Conservation (phyloP, 2,329 filamentous ascomycete species). For the Shiraia sp. region DNA sequence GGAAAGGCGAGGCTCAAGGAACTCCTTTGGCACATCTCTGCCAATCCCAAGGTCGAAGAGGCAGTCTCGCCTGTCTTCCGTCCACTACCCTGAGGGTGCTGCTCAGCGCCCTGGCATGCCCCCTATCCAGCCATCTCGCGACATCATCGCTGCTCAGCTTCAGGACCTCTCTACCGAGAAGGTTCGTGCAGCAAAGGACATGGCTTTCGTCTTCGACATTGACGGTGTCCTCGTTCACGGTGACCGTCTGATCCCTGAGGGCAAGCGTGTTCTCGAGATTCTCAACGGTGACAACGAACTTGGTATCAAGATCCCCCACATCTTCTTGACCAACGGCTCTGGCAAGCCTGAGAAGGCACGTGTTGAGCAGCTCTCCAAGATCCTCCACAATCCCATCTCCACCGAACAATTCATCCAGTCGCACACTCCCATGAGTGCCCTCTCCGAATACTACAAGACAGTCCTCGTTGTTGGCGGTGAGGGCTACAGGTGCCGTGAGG, state of each 20-base stretch:
- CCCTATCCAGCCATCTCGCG: slow-evolving; percentile 63
- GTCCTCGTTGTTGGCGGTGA: slow-evolving; percentile 77
- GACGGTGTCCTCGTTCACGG: slow-evolving; percentile 77
- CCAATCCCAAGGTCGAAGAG: slow-evolving; percentile 74
- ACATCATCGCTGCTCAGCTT: slow-evolving; percentile 70
- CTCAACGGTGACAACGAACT: slow-evolving; percentile 77
- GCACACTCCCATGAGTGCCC: slow-evolving; percentile 75
- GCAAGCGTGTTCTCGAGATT: slow-evolving; percentile 67
- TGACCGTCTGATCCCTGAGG: slow-evolving; percentile 70
- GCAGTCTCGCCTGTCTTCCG: slow-evolving; percentile 68
- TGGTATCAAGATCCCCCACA: slow-evolving; percentile 76
- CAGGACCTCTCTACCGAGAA: slow-evolving; percentile 70
- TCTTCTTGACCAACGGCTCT: slow-evolving; percentile 75
- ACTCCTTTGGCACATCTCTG: slow-evolving; percentile 74
- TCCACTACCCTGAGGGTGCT: slow-evolving; percentile 54
- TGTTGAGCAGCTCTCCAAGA: slow-evolving; percentile 68
- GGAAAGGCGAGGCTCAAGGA: slow-evolving; percentile 70
- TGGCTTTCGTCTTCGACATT: slow-evolving; percentile 80
- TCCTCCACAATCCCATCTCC: slow-evolving; percentile 66
- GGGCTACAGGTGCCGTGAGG: slow-evolving; percentile 73
- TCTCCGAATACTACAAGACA: slow-evolving; percentile 76
- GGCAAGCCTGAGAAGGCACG: slow-evolving; percentile 70
- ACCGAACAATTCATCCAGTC: slow-evolving; percentile 78
- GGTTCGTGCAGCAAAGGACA: slow-evolving; percentile 72
- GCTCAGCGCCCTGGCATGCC: slow-evolving; percentile 61